Evolutionary conservation across 441 rosid genomes (phyloP).

Genomic region (Arabidopsis hybrid): DNA sequence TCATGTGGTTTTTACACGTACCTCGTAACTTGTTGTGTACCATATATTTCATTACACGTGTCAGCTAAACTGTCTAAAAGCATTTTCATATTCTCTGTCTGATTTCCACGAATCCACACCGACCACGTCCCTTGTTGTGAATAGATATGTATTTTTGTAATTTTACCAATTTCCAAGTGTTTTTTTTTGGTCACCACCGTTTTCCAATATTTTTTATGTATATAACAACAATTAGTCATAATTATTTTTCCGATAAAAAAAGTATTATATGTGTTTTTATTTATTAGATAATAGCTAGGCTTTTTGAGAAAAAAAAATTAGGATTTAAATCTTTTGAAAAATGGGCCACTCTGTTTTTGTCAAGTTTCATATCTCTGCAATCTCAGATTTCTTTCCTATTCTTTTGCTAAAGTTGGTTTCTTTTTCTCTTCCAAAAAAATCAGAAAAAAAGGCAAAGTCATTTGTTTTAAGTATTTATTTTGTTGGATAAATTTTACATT

Average conservation of each 20-base stretch:
- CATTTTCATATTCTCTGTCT: not conserved
- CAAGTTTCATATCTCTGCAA: too few species aligned
- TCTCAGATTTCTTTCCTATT: too few species aligned
- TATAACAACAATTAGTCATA: not conserved
- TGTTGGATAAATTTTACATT: too few species aligned
- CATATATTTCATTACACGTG: conserved; percentile 8
- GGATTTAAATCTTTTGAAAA: not conserved
- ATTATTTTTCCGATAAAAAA: too few species aligned
- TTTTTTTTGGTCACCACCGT: not conserved
- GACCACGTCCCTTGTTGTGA: not conserved
- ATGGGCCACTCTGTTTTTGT: too few species aligned
- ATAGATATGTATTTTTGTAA: not conserved
- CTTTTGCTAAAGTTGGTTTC: too few species aligned
- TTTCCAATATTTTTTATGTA: not conserved
- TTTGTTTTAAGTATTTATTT: too few species aligned
- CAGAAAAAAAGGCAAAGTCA: too few species aligned
- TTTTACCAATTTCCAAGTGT: not conserved
- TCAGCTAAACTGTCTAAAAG: not conserved
- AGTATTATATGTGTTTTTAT: too few species aligned
- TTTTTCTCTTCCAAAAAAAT: too few species aligned
- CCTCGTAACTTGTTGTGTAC: conserved; percentile 30
- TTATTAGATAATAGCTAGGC: not conserved
- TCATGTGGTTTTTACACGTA: conserved; percentile 34
- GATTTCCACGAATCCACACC: not conserved
- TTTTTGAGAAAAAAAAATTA: too few species aligned